phyloP scores from a whole-genome alignment of 2,329 filamentous ascomycete genomes.

The Albifimbria verrucaria region DNA sequence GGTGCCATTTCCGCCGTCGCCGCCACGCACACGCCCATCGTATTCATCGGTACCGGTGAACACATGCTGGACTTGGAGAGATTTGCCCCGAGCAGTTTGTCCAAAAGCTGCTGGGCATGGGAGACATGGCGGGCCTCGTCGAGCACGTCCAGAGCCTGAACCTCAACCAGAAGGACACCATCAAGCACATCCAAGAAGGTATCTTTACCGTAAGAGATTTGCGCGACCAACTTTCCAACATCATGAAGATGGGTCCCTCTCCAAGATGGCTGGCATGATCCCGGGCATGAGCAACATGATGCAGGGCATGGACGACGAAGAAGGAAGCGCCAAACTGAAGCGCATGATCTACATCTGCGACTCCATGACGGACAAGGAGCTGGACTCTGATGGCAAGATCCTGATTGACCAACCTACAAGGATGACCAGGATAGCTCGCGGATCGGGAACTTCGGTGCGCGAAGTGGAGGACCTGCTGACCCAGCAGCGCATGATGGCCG shows the following conservation, averaged over 20 bases:
- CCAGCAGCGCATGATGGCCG: constrained; percentile 97
- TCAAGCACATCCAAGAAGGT: constrained; percentile 97
- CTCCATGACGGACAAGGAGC: constrained; percentile 93
- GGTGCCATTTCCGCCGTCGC: constrained; percentile 97
- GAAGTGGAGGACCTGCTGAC: constrained; percentile 97
- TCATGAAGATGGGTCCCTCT: constrained; percentile 99
- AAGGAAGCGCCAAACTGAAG: constrained; percentile 88
- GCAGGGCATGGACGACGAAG: constrained; percentile 94
- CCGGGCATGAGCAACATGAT: constrained; percentile 92
- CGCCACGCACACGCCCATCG: constrained; percentile 92
- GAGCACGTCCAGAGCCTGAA: constrained; percentile 96
- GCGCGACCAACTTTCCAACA: constrained; percentile 91
- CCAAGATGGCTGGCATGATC: constrained; percentile 98
- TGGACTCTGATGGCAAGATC: constrained; percentile 92
- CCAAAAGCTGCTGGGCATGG: constrained; percentile 92
- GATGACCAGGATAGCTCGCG: constrained; percentile 87
- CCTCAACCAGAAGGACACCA: constrained; percentile 96
- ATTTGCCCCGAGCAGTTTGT: constrained; percentile 94
- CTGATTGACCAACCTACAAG: constrained; percentile 89
- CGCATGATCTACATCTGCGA: constrained; percentile 99
- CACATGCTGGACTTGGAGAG: constrained; percentile 93
- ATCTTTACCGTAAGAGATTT: constrained; percentile 95
- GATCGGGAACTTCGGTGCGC: constrained; percentile 83
- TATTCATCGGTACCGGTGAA: constrained; percentile 96
- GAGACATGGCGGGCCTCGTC: constrained; percentile 90